Conservation (phyloP, 805 yeast genomes). For the Kodamaea sagamina region DNA sequence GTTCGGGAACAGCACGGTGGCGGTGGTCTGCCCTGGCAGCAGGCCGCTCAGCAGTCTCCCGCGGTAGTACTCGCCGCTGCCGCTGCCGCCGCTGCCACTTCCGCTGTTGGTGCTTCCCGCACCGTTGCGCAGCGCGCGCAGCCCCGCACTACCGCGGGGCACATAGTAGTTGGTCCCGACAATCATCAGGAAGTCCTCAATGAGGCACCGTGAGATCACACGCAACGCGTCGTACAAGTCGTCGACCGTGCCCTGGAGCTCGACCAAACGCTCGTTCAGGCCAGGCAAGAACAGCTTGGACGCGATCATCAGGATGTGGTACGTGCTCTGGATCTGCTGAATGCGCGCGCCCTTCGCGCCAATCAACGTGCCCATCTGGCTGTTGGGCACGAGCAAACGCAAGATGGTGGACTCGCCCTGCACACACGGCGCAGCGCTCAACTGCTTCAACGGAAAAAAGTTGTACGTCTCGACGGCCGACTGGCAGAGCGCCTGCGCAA, state of each 20-base stretch:
- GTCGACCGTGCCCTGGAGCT: constrained; percentile 76
- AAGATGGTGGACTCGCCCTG: constrained; percentile 56
- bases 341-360: constrained; percentile 83
- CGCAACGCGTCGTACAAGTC: constrained; percentile 58
- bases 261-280: constrained; percentile 83
- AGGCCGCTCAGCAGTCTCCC: constrained; percentile 9
- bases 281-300: constrained; percentile 80
- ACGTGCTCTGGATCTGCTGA: constrained; percentile 70
- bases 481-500: constrained; percentile 64
- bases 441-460: constrained; percentile 61
- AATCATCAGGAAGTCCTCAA: constrained; percentile 71
- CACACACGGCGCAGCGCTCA: constrained; percentile 52
- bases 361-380: constrained; percentile 85
- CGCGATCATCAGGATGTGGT: constrained; percentile 78
- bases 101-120: too few species aligned
- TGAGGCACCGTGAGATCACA: constrained; percentile 66
- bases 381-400: constrained; percentile 76
- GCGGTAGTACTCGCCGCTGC: constrained; percentile 4
- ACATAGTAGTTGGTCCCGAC: constrained; percentile 65
- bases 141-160: constrained; percentile 36
- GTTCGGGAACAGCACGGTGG: constrained; percentile 53
- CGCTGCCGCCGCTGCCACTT: too few species aligned
- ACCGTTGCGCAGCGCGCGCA: constrained; percentile 5
- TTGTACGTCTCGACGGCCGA: constrained; percentile 43
- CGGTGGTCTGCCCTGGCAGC: constrained; percentile 1